A percentile compares a stretch with the other conserved stretches of the same genome.
phyloP scores from a whole-genome alignment of 1,139 yeast species.

The Chernovozyma aurita region DNA sequence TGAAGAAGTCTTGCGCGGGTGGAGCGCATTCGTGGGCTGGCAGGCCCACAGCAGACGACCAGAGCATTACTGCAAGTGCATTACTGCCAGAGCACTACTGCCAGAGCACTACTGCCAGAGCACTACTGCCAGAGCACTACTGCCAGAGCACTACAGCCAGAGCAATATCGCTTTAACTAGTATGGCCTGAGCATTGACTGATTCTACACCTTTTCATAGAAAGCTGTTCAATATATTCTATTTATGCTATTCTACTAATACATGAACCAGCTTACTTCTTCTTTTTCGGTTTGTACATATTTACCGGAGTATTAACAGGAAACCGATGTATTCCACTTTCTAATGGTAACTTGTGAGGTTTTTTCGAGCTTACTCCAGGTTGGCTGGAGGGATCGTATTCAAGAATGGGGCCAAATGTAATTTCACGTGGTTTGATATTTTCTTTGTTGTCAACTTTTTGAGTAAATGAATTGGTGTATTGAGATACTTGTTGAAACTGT shows the following conservation, averaged over 20 bases:
- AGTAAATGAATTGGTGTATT: neutral
- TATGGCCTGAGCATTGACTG: no score
- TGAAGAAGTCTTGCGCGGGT: no score
- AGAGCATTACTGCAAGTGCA: no score
- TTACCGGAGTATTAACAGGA: slow-evolving; percentile 7
- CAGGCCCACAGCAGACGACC: no score
- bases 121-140: no score
- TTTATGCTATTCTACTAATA: neutral
- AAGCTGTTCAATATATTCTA: no score
- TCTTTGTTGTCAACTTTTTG: slow-evolving; percentile 13
- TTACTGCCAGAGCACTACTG: no score
- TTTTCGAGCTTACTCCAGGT: slow-evolving; percentile 8
- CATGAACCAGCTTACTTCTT: neutral
- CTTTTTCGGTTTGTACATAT: slow-evolving; percentile 8
- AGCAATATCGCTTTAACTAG: no score
- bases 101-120: no score
- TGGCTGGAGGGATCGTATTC: slow-evolving; percentile 42
- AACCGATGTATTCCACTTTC: slow-evolving; percentile 6
- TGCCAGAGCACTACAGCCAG: no score
- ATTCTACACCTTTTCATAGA: no score
- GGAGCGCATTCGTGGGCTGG: no score
- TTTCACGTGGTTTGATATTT: slow-evolving; percentile 23
- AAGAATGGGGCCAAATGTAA: slow-evolving; percentile 39
- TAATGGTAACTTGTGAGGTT: slow-evolving; percentile 1
- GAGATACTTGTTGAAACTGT: slow-evolving; percentile 3